Evolutionary conservation across 352 stramenopile species (phyloP).

Genomic region (Globisporangium alternatum): DNA sequence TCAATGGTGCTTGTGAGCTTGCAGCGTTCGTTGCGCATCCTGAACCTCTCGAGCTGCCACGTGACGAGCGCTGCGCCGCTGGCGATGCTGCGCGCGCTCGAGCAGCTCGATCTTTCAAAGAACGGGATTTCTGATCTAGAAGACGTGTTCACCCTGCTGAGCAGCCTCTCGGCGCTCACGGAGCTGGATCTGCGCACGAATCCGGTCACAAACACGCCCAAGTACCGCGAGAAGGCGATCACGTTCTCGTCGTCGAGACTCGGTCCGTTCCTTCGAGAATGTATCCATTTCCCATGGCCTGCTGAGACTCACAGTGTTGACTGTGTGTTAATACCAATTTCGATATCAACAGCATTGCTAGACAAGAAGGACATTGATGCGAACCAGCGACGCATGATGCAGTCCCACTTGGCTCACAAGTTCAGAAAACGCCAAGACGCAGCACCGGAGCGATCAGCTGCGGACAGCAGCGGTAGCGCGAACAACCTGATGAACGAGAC

Average conservation of each 20-base stretch:
- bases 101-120: slow-evolving; percentile 63
- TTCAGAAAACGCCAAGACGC: slow-evolving; percentile 49
- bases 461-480: slow-evolving; percentile 7
- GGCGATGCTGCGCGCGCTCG: slow-evolving; percentile 32
- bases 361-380: slow-evolving; percentile 73
- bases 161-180: slow-evolving; percentile 34
- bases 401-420: slow-evolving; percentile 75
- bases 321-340: too few relatives aligned
- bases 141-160: slow-evolving; percentile 62
- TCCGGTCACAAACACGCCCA: slow-evolving; percentile 40
- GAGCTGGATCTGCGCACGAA: slow-evolving; percentile 68
- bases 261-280: slow-evolving; percentile 22
- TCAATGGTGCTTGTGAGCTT: neutral
- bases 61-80: slow-evolving; percentile 32
- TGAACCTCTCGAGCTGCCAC: slow-evolving; percentile 63
- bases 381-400: slow-evolving; percentile 78
- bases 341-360: slow-evolving; percentile 34
- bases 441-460: slow-evolving; percentile 8
- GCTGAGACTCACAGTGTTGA: neutral
- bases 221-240: slow-evolving; percentile 74
- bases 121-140: slow-evolving; percentile 65
- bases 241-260: slow-evolving; percentile 64
- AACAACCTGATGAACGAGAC: slow-evolving; percentile 26
- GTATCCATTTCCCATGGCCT: neutral
- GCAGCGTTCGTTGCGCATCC: slow-evolving; percentile 51